A percentile compares a stretch with the other conserved stretches of the same genome.
phyloP scores from a whole-genome alignment of 225 moss, liverwort and hornwort genomes.

The Polytrichum commune region DNA sequence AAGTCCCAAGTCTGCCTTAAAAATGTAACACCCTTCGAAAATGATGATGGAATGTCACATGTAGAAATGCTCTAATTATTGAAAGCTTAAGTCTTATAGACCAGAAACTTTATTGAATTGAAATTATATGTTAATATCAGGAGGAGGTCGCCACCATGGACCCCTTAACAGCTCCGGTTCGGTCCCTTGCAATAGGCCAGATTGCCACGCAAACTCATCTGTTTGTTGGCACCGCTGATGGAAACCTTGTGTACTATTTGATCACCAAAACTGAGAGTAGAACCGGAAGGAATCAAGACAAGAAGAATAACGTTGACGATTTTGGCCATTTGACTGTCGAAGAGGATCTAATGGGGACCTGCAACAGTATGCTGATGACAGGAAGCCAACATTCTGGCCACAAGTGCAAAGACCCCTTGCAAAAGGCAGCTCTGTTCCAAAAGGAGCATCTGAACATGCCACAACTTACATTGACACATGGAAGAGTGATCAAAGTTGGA shows the following conservation, averaged over 20 bases:
- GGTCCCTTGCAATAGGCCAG: conserved; percentile 50
- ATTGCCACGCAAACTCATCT: conserved; percentile 46
- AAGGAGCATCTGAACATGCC: conserved; percentile 15
- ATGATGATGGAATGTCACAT: too few relatives aligned
- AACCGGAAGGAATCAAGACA: conserved; percentile 1
- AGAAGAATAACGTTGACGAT: conserved; percentile 4
- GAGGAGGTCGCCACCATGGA: conserved; percentile 62
- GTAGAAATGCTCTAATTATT: too few relatives aligned
- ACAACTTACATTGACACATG: conserved; percentile 32
- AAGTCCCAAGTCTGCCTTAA: too few relatives aligned
- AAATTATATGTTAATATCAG: conserved; percentile 19
- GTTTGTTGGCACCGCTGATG: conserved; percentile 71
- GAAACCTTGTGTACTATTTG: conserved; percentile 48
- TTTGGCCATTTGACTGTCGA: conserved; percentile 4
- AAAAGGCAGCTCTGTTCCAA: conserved; percentile 6
- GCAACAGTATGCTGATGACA: conserved; percentile 16
- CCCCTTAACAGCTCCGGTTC: conserved; percentile 48
- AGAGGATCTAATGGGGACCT: conserved; percentile 23
- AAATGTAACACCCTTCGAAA: too few relatives aligned
- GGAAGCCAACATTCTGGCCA: conserved; percentile 22
- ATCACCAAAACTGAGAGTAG: conserved; percentile 25
- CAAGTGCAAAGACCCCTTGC: conserved; percentile 6
- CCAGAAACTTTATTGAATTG: too few relatives aligned
- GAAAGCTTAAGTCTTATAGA: too few relatives aligned
- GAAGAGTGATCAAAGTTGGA: conserved; percentile 38